Evolutionary conservation across 352 stramenopile genomes (phyloP), one percentile per base, ranked within the genome.

Genomic region (Globisporangium echinulatum): DNA sequence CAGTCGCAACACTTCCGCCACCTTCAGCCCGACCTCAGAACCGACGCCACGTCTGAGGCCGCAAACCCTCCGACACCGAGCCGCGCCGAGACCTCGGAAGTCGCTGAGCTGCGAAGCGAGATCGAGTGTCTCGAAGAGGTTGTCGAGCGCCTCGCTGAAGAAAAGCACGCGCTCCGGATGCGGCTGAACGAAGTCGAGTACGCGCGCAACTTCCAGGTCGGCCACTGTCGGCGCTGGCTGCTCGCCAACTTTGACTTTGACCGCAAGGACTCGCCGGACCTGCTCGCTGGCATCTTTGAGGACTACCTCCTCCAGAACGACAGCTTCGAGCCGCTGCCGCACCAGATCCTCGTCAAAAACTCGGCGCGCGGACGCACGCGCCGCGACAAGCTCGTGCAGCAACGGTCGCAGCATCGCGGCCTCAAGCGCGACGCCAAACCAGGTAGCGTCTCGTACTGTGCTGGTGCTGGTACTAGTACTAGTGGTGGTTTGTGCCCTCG

Each of bases 271-370:
- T 71, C 70, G 4, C 65, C 75, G 15, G 72, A 71, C 56, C 69
- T 79, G 49, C 58, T 85, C 19, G 70, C 68, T 5, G 63, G 63
- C 14, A 79, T 85, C 56, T 76, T 85, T 50, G 75, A 85, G 53
- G 72, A 75, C 62, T 85, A 85, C 46, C 49, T 85, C 19, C 38
- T 79, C 59, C 72, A 82, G 58, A 80, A 75, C 67, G 70, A 77
- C 54, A 57, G 57, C 15, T 36, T 84, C 39, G 61, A 81, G 44
- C 68, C 71, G 19, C 63, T 84, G 36, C 75, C 75, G 3, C 75
- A 84, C 54, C 75, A 84, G 54, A 48, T 82, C 36, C 62, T 82
- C 52, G 56, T 84, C 58, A 84, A 84, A 63, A 84, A 84, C 62
- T 81, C 75, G 33, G 36, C 60, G 8, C 63, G 65, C 8, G 72